Conservation (phyloP, 768 basidiomycete species). For the Leccinum arenicola region DNA sequence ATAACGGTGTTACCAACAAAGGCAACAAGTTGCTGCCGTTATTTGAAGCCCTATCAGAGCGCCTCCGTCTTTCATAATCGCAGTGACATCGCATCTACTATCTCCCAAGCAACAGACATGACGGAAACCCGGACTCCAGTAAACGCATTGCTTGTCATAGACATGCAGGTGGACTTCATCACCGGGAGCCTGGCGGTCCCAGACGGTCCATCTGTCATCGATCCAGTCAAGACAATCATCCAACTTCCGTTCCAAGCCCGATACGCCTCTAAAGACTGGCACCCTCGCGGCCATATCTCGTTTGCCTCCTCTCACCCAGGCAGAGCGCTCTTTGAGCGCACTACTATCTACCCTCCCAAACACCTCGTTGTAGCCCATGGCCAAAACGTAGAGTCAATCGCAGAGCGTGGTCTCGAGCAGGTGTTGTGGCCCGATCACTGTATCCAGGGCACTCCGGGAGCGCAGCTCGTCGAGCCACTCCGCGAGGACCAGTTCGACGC, state of each 20-base stretch:
- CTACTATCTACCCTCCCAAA: slow-evolving; percentile 34
- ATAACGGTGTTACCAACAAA: background rate
- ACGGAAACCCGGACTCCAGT: slow-evolving; percentile 2
- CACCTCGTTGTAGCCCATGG: slow-evolving; percentile 31
- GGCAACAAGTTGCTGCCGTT: background rate
- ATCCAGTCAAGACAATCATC: slow-evolving; percentile 56
- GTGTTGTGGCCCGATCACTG: slow-evolving; percentile 84
- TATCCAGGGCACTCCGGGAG: slow-evolving; percentile 56
- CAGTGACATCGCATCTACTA: background rate
- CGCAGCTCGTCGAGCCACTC: slow-evolving; percentile 58
- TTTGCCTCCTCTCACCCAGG: slow-evolving; percentile 55
- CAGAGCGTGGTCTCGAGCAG: slow-evolving; percentile 39
- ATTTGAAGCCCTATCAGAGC: background rate
- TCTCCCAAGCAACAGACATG: slow-evolving; percentile 16
- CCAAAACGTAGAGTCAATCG: slow-evolving; percentile 16
- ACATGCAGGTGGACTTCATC: slow-evolving; percentile 85
- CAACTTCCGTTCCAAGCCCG: slow-evolving; percentile 49
- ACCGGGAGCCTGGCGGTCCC: slow-evolving; percentile 70
- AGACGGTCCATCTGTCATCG: slow-evolving; percentile 55
- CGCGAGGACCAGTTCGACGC: slow-evolving; percentile 38
- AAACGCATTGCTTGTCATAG: slow-evolving; percentile 64
- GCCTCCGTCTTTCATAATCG: no score
- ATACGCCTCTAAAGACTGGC: slow-evolving; percentile 57
- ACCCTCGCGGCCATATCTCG: slow-evolving; percentile 64
- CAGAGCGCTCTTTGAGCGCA: slow-evolving; percentile 39